Evolutionary conservation across 768 basidiomycete genomes (phyloP).

Genomic region (Lactarius trivialis): DNA sequence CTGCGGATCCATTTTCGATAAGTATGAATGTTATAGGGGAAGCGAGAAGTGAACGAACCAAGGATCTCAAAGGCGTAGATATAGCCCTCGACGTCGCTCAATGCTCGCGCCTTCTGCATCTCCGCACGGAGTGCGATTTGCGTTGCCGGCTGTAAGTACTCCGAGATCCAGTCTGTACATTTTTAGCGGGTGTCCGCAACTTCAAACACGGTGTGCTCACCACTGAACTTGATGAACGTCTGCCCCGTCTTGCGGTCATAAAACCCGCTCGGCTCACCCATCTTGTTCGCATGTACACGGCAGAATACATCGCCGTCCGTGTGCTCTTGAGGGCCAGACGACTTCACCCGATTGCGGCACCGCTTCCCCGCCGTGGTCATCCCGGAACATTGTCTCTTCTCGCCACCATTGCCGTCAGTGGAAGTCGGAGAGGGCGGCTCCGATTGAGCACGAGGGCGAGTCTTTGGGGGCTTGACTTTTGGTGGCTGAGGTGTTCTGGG

Average conservation of each 20-base stretch:
- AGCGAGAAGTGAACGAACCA: constrained; percentile 36
- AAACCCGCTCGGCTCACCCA: constrained; percentile 50
- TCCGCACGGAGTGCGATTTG: constrained; percentile 47
- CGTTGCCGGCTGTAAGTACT: constrained; percentile 55
- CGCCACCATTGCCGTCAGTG: constrained; percentile 10
- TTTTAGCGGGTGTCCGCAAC: background rate
- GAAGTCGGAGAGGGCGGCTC: constrained; percentile 24
- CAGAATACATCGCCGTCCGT: constrained; percentile 45
- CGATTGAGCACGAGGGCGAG: constrained; percentile 17
- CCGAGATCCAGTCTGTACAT: constrained; percentile 60
- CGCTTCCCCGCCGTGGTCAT: constrained; percentile 57
- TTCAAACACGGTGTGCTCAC: constrained; percentile 30
- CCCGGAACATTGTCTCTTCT: constrained; percentile 49
- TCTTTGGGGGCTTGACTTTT: background rate
- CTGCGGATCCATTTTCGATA: constrained; percentile 22
- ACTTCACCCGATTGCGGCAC: constrained; percentile 49
- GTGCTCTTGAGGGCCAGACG: constrained; percentile 28
- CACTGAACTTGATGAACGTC: constrained; percentile 51
- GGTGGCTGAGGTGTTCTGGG: constrained; percentile 17
- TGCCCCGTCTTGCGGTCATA: constrained; percentile 42
- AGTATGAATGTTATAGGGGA: background rate
- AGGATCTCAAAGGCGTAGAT: constrained; percentile 80
- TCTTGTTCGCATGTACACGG: constrained; percentile 53
- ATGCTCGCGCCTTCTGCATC: constrained; percentile 49
- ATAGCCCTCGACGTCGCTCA: constrained; percentile 61